Conservation (phyloP, 345 rosid genomes). For the Microcos paniculata region DNA sequence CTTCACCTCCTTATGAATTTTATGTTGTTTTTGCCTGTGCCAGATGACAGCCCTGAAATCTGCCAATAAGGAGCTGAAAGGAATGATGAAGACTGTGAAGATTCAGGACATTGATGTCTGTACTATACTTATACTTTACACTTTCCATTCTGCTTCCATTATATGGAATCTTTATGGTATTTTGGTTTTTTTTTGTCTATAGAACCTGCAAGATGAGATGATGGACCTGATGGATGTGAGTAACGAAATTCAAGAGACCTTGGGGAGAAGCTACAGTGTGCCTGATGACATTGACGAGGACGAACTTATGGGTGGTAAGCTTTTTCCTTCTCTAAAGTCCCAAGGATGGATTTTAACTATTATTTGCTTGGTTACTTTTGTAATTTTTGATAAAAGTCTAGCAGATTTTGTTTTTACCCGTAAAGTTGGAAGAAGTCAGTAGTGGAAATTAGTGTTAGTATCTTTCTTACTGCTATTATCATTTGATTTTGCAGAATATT, state of each 20-base stretch:
- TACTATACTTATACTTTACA: conserved; percentile 12
- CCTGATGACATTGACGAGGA: conserved; percentile 99
- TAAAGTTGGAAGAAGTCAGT: background rate
- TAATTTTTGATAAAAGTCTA: background rate
- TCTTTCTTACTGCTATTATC: background rate
- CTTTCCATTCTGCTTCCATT: background rate
- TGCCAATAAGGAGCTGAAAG: conserved; percentile 98
- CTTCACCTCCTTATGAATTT: background rate
- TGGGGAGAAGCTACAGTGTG: conserved; percentile 90
- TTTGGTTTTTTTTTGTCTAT: conserved; percentile 11
- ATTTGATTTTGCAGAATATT: background rate
- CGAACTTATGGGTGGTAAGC: conserved; percentile 95
- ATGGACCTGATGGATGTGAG: conserved; percentile 98
- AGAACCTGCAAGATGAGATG: conserved; percentile 99
- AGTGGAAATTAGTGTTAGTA: background rate
- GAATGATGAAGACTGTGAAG: conserved; percentile 99
- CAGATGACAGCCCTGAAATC: conserved; percentile 92
- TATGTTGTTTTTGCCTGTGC: conserved; percentile 20
- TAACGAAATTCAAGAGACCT: conserved; percentile 88
- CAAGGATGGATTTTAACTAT: background rate
- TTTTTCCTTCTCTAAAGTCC: background rate
- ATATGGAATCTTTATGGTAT: conserved; percentile 7
- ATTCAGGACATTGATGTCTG: conserved; percentile 91
- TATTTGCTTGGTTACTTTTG: background rate
- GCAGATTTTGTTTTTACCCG: background rate